phyloP scores from a whole-genome alignment of 2,329 filamentous ascomycete species.

The Verticillium tricorpus region DNA sequence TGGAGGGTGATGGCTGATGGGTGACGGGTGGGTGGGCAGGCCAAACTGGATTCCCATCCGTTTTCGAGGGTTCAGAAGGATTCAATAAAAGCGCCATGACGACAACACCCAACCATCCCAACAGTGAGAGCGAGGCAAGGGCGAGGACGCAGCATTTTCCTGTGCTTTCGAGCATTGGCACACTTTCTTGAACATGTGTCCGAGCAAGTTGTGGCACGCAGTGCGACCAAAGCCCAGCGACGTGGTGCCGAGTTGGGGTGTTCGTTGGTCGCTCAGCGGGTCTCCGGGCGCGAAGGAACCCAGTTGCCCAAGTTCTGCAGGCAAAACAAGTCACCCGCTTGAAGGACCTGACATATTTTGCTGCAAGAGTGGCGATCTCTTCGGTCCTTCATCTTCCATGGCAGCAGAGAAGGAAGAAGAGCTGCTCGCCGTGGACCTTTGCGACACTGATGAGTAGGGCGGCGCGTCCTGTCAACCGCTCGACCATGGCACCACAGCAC shows the following conservation, averaged over 20 bases:
- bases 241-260: neutral
- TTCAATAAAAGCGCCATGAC: neutral
- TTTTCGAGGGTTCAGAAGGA: neutral
- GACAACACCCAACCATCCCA: too few relatives aligned
- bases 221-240: neutral
- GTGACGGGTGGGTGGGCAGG: neutral
- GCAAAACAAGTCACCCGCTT: neutral
- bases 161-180: too few relatives aligned
- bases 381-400: neutral
- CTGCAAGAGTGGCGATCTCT: neutral
- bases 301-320: neutral
- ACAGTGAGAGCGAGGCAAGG: too few relatives aligned
- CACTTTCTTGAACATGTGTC: too few relatives aligned
- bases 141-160: too few relatives aligned
- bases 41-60: neutral
- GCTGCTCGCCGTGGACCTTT: neutral
- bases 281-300: neutral
- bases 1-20: neutral
- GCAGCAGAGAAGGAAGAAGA: neutral
- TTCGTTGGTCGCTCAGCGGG: neutral
- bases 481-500: neutral
- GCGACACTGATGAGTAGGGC: neutral
- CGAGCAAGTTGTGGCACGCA: neutral
- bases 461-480: neutral
- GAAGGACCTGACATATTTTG: neutral